Conservation (phyloP, 2,329 filamentous ascomycete species). For the Monilinia fructigena region DNA sequence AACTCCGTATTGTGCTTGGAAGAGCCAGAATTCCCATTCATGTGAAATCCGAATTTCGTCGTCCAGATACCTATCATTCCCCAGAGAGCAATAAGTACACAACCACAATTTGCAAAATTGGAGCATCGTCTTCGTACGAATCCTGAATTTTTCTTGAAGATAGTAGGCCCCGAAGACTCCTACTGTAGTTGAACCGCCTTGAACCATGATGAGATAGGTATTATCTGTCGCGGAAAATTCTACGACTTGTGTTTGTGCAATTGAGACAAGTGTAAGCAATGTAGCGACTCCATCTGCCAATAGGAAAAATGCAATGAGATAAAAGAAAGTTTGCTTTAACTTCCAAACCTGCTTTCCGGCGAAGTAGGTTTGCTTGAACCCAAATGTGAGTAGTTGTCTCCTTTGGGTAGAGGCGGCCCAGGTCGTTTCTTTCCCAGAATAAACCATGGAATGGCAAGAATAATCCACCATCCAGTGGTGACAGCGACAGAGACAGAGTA, state of each 20-base stretch:
- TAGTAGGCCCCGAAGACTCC: slow-evolving; percentile 36
- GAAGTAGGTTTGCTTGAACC: slow-evolving; percentile 38
- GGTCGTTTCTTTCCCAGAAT: slow-evolving; percentile 40
- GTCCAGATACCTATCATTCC: slow-evolving; percentile 40
- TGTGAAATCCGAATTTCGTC: slow-evolving; percentile 36
- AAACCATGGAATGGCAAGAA: slow-evolving; percentile 39
- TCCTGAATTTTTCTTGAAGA: slow-evolving; percentile 33
- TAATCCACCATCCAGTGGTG: slow-evolving; percentile 38
- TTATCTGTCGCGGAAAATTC: slow-evolving; percentile 36
- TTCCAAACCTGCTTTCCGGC: slow-evolving; percentile 35
- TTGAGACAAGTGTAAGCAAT: slow-evolving; percentile 34
- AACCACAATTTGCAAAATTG: slow-evolving; percentile 37
- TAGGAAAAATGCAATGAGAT: slow-evolving; percentile 38
- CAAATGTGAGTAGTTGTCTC: slow-evolving; percentile 38
- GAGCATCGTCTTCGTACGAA: slow-evolving; percentile 39
- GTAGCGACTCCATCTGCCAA: slow-evolving; percentile 38
- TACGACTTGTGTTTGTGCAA: slow-evolving; percentile 38
- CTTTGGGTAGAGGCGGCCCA: slow-evolving; percentile 35
- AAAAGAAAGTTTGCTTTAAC: slow-evolving; percentile 38
- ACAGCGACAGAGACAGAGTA: slow-evolving; percentile 39
- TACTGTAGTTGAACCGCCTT: slow-evolving; percentile 34
- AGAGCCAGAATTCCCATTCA: slow-evolving; percentile 40
- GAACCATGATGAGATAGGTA: slow-evolving; percentile 38
- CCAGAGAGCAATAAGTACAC: slow-evolving; percentile 35
- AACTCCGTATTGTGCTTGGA: slow-evolving; percentile 35